Base-by-base conservation (phyloP, 805 yeast species). In the Kodamaea kakaduensis region DNA sequence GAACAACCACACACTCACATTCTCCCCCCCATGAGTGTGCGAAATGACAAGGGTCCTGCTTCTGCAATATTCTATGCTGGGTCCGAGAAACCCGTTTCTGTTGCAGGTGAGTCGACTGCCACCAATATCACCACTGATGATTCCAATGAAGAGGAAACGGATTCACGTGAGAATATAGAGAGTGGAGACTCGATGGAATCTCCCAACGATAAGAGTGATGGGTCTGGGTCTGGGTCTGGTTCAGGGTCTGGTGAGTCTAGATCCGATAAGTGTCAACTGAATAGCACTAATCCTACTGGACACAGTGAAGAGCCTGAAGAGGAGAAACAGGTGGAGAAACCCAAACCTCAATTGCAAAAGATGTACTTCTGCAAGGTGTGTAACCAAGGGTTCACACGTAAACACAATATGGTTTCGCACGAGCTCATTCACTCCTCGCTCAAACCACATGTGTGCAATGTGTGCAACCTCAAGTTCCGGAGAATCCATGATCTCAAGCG, bases 401-500 rank as follows among this genome's bases (percentile, higher is more conserved):
- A 75, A 46, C 90, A 84, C 55, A 83, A 83, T 48, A 68, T 84
- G 64, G 81, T 81, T 37, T 73, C 84, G 4, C 93, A 83, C 53
- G 67, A 78, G 43, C 57, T 82, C 44, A 82, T 80, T 22, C 93
- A 83, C 54, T 70, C 85, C 10, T 67, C 71, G 32, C 70, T 67
- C 42, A 79, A 75, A 51, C 86, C 88, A 2, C 83, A 71, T 56
- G 56, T 61, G 16, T 84, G 95, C 55, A 43, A 70, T 9, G 68
- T 71, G 18, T 84, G 95, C 50, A 61, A 69, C 34, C 63, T 74
- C 31, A 72, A 67, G 44, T 84, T 85, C 55, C 69, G 93, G 41
- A 67, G 94, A 31, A 70, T 77, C 19, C 89, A 84, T 54, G 94
- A 85, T 54, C 64, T 85, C 48, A 82, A 78, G 49, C 69, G 95